These are phyloP conservation scores for Antarctomyces pellizariae DNA, from an alignment of 495 filamentous ascomycete genomes.

Conservation along the genomic window DNA sequence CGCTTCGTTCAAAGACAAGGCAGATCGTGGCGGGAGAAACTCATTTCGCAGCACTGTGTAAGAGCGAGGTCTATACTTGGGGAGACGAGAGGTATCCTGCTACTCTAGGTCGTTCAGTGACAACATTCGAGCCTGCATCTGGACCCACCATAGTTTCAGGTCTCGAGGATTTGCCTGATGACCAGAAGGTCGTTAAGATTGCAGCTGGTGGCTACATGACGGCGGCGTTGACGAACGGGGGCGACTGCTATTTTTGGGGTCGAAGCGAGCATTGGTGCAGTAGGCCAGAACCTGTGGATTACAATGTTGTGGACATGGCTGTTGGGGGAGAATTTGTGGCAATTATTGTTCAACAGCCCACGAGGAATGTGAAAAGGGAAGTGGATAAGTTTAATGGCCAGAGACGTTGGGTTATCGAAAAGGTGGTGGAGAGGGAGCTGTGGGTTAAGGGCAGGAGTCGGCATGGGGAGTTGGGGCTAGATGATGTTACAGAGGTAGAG, in stretches of 20 bases:
- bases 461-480: slow-evolving; percentile 36
- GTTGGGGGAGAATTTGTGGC: too few relatives aligned
- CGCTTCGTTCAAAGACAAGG: slow-evolving; percentile 2
- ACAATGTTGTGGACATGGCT: not conserved
- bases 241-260: slow-evolving; percentile 45
- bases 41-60: slow-evolving; percentile 26
- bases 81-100: slow-evolving; percentile 30
- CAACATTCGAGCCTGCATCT: slow-evolving; percentile 16
- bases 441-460: slow-evolving; percentile 29
- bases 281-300: not conserved
- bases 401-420: too few relatives aligned
- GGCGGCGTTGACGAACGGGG: slow-evolving; percentile 29
- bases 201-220: slow-evolving; percentile 28
- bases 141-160: slow-evolving; percentile 21
- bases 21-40: slow-evolving; percentile 27
- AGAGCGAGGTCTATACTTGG: slow-evolving; percentile 30
- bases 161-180: slow-evolving; percentile 25
- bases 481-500: slow-evolving; percentile 3
- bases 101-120: slow-evolving; percentile 19
- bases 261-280: slow-evolving; percentile 13
- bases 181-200: slow-evolving; percentile 26
- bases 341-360: not conserved
- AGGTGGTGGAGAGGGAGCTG: slow-evolving; percentile 22
- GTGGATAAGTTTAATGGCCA: too few relatives aligned
- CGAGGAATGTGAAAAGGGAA: slow-evolving; percentile 1